phyloP scores from a whole-genome alignment of 148 eudicot genomes.

The Persicaria tinctoria region DNA sequence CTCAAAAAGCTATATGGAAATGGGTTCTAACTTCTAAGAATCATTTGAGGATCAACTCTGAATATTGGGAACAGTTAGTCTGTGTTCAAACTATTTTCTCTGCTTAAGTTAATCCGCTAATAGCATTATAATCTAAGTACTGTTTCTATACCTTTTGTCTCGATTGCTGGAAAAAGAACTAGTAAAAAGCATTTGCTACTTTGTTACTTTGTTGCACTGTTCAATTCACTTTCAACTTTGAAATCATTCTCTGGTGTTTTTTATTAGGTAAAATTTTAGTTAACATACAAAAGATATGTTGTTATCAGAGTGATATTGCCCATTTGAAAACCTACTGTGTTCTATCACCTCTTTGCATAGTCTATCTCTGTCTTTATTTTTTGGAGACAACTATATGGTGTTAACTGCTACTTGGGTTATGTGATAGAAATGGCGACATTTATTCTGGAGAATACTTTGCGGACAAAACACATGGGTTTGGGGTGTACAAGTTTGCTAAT shows the following conservation, averaged over 20 bases:
- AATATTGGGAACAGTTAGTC: not conserved
- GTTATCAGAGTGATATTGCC: not conserved
- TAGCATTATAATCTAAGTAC: not conserved
- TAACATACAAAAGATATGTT: not conserved
- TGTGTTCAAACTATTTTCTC: not conserved
- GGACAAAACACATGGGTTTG: slow-evolving; percentile 95
- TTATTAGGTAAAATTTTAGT: not conserved
- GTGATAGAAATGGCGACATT: slow-evolving; percentile 63
- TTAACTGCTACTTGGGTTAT: not conserved
- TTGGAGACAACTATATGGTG: not conserved
- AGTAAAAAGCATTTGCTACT: not conserved
- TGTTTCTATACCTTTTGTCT: not conserved
- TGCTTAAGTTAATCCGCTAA: not conserved
- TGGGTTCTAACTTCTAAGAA: not conserved
- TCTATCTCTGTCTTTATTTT: not conserved
- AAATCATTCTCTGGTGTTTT: not conserved
- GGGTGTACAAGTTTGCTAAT: slow-evolving; percentile 73
- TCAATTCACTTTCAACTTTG: not conserved
- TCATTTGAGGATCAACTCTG: not conserved
- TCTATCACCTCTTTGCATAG: not conserved
- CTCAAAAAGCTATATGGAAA: not conserved
- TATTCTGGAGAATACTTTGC: slow-evolving; percentile 96
- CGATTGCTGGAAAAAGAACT: not conserved
- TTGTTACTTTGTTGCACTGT: not conserved
- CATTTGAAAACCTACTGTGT: not conserved